phyloP scores from a whole-genome alignment of 345 rosid genomes.

The Salix caprea region DNA sequence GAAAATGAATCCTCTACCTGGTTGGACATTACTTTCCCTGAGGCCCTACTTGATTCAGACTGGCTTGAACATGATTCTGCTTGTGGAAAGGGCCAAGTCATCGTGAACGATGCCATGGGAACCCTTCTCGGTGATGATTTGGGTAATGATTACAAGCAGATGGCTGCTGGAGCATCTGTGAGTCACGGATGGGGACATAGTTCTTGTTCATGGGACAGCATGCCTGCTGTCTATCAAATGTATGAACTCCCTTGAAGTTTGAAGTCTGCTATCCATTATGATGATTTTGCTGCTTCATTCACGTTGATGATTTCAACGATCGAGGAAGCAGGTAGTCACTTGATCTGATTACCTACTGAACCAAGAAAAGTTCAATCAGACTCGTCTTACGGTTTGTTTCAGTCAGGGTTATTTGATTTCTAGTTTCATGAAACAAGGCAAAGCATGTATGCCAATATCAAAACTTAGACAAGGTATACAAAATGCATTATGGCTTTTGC shows the following conservation, averaged over 20 bases:
- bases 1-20: conserved; percentile 27
- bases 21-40: conserved; percentile 45
- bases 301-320: conserved; percentile 16
- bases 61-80: conserved; percentile 67
- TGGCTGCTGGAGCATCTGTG: conserved; percentile 40
- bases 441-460: conserved; percentile 17
- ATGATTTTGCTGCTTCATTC: conserved; percentile 5
- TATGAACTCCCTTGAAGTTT: conserved; percentile 52
- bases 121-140: conserved; percentile 69
- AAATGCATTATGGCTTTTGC: conserved; percentile 14
- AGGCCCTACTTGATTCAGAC: conserved; percentile 64
- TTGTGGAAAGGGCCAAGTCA: conserved; percentile 44
- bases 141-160: conserved; percentile 54
- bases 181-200: conserved; percentile 58
- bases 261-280: conserved; percentile 14
- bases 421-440: conserved; percentile 4
- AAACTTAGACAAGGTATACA: conserved; percentile 11
- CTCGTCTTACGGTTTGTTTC: conserved; percentile 13
- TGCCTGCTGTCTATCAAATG: conserved; percentile 76
- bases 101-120: conserved; percentile 59
- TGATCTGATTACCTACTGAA: conserved; percentile 8
- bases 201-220: conserved; percentile 76
- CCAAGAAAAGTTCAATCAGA: conserved; percentile 7
- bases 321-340: conserved; percentile 6
- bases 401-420: conserved; percentile 12